These are phyloP conservation scores for Russula sp. DNA, from an alignment of 768 basidiomycete species.

Conservation along the genomic window DNA sequence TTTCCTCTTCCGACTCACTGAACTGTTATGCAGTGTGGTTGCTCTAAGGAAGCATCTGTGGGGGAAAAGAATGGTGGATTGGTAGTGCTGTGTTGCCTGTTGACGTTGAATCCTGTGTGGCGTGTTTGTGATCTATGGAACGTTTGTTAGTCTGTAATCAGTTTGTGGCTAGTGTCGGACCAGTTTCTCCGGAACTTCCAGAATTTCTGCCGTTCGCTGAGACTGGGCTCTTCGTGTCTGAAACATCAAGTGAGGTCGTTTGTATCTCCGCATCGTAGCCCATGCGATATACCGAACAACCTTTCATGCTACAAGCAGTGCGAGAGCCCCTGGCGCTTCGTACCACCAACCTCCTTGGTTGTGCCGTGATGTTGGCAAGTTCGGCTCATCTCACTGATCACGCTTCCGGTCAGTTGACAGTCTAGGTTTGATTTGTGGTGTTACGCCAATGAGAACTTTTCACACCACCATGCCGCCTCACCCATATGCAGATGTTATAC, in stretches of 20 bases:
- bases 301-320: too few relatives aligned
- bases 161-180: too few relatives aligned
- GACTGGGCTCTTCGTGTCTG: background rate
- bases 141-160: background rate
- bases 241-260: background rate
- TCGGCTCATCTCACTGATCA: background rate
- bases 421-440: background rate
- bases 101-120: background rate
- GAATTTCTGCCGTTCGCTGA: too few relatives aligned
- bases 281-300: too few relatives aligned
- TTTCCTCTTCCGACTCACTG: background rate
- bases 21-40: background rate
- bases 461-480: background rate
- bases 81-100: slow-evolving; percentile 3
- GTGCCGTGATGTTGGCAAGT: background rate
- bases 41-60: background rate
- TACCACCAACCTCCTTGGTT: too few relatives aligned
- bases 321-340: too few relatives aligned
- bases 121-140: slow-evolving; percentile 1
- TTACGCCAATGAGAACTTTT: background rate
- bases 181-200: background rate
- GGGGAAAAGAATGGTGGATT: background rate
- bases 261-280: too few relatives aligned
- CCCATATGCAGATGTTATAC: background rate
- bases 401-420: background rate